Conservation (phyloP, 305 asterid species). For the Fraxinus ornus region DNA sequence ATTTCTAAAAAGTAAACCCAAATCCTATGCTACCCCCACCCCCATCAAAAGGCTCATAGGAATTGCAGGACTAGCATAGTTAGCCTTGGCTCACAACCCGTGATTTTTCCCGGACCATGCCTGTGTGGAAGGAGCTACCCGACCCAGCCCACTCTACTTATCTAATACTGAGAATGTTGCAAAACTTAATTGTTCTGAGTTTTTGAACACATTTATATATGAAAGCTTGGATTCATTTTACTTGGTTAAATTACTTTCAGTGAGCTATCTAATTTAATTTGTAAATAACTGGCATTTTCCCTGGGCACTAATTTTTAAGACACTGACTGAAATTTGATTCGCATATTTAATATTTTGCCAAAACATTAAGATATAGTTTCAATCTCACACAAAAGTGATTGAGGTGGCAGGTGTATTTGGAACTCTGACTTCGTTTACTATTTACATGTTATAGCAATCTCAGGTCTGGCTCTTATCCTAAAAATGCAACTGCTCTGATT, state of each 20-base stretch:
- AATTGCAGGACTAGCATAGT: background rate
- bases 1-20: background rate
- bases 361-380: background rate
- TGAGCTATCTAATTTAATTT: conserved; percentile 4
- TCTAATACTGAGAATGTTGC: background rate
- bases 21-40: background rate
- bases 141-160: background rate
- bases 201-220: background rate
- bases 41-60: background rate
- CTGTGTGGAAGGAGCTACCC: background rate
- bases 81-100: background rate
- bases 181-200: background rate
- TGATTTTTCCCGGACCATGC: background rate
- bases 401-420: background rate
- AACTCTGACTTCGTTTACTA: background rate
- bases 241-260: background rate
- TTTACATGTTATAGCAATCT: background rate
- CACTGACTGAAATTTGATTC: background rate
- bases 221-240: background rate
- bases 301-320: background rate
- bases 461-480: background rate
- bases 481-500: background rate
- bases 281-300: background rate
- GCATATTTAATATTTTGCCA: background rate
- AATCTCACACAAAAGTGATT: conserved; percentile 4